Conservation (phyloP, 345 rosid species). For the Aquilaria yunnanensis region DNA sequence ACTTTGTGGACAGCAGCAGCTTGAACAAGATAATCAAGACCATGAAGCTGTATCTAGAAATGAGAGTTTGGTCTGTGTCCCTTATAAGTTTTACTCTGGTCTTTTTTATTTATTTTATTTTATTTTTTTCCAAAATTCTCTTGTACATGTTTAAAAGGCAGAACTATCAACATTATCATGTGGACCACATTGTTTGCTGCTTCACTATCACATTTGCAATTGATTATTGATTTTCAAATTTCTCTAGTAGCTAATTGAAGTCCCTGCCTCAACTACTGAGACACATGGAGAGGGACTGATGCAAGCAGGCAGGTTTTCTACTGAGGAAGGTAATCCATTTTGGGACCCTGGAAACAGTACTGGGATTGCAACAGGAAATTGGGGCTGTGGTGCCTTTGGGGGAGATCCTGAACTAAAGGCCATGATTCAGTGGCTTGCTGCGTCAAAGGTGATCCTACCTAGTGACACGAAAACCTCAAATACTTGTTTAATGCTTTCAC, state of each 20-base stretch:
- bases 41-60: conserved; percentile 12
- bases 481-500: too few species aligned
- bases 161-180: not conserved
- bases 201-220: not conserved
- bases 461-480: too few species aligned
- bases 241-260: conserved; percentile 30
- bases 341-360: conserved; percentile 31
- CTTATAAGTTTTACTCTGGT: not conserved
- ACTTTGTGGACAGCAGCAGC: conserved; percentile 19
- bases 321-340: conserved; percentile 18
- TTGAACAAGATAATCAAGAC: conserved; percentile 20
- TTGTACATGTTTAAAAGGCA: too few species aligned
- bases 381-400: conserved; percentile 99
- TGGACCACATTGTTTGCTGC: not conserved
- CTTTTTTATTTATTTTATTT: not conserved
- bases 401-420: conserved; percentile 90
- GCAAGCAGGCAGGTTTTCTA: conserved; percentile 15
- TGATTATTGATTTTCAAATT: conserved; percentile 1
- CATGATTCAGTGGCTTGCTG: conserved; percentile 94
- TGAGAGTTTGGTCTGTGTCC: conserved; percentile 20
- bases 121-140: not conserved
- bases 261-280: conserved; percentile 28
- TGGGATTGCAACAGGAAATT: conserved; percentile 85
- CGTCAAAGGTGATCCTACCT: conserved; percentile 63
- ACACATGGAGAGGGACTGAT: conserved; percentile 20